Evolutionary conservation across 176 grass and related monocot genomes (phyloP).

Genomic region (Carex scoparia): DNA sequence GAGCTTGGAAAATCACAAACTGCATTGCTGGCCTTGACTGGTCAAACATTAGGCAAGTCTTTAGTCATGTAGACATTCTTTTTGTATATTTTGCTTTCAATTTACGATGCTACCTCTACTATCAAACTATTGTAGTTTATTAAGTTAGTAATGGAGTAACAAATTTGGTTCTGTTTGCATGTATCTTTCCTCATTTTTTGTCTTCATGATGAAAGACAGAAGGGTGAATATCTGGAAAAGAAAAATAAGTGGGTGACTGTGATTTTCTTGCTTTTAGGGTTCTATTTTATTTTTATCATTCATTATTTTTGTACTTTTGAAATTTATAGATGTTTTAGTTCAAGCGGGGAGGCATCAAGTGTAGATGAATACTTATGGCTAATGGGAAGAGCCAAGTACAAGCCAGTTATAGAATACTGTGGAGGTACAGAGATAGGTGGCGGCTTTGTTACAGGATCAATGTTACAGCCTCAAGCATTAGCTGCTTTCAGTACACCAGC

Average conservation of each 20-base stretch:
- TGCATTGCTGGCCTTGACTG: conserved; percentile 82
- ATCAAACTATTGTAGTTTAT: conserved; percentile 25
- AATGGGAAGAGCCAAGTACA: conserved; percentile 95
- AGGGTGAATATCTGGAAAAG: neutral
- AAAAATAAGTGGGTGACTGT: neutral
- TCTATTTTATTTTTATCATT: conserved; percentile 1
- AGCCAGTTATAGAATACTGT: conserved; percentile 92
- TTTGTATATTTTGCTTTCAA: conserved; percentile 8
- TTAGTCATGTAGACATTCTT: neutral
- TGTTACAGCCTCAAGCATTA: conserved; percentile 80
- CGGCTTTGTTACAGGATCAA: conserved; percentile 74
- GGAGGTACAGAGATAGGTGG: conserved; percentile 95
- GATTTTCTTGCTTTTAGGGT: neutral
- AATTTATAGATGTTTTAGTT: conserved; percentile 84
- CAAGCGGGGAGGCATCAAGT: conserved; percentile 89
- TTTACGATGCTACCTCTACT: conserved; percentile 8
- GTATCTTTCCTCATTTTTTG: neutral
- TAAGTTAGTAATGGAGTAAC: neutral
- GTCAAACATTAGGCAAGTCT: conserved; percentile 66
- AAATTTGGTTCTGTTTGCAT: conserved; percentile 1
- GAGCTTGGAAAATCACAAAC: conserved; percentile 80
- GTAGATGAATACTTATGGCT: conserved; percentile 98
- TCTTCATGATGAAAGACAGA: neutral
- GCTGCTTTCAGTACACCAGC: conserved; percentile 90
- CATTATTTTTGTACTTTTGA: conserved; percentile 17